phyloP scores from a whole-genome alignment of 208 protist genomes.

The Trichomonas gallinae region DNA sequence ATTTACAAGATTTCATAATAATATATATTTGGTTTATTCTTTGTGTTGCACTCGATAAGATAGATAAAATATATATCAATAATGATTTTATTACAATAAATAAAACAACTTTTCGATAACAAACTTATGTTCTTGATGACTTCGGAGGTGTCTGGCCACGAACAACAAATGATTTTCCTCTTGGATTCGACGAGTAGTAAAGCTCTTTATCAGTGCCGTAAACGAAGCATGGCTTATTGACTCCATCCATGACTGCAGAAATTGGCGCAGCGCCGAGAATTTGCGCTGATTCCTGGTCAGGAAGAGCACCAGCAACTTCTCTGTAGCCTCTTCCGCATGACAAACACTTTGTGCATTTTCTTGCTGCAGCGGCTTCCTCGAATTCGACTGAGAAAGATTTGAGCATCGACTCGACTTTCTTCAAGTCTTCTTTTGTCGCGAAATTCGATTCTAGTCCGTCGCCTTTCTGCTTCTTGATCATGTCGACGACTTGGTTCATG shows the following conservation, averaged over 20 bases:
- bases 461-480: not conserved
- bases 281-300: not conserved
- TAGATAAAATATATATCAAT: too few relatives aligned
- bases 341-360: not conserved
- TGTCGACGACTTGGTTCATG: not conserved
- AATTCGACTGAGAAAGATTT: not conserved
- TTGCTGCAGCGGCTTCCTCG: not conserved
- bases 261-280: constrained; percentile 1
- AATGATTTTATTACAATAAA: too few relatives aligned
- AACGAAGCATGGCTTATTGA: not conserved
- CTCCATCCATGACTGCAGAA: not conserved
- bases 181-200: not conserved
- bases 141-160: not conserved
- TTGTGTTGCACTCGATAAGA: too few relatives aligned
- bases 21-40: too few relatives aligned
- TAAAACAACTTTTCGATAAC: too few relatives aligned
- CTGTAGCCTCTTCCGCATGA: not conserved
- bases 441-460: not conserved
- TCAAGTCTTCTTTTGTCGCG: not conserved
- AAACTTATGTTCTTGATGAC: not conserved
- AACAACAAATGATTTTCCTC: constrained; percentile 5
- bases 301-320: not conserved
- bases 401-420: not conserved
- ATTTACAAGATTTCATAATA: too few relatives aligned
- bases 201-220: not conserved